Percentiles rank a stretch among this genome's conserved stretches.
Conservation (phyloP, 2,329 filamentous ascomycete species). For the Thyridium curvatum region DNA sequence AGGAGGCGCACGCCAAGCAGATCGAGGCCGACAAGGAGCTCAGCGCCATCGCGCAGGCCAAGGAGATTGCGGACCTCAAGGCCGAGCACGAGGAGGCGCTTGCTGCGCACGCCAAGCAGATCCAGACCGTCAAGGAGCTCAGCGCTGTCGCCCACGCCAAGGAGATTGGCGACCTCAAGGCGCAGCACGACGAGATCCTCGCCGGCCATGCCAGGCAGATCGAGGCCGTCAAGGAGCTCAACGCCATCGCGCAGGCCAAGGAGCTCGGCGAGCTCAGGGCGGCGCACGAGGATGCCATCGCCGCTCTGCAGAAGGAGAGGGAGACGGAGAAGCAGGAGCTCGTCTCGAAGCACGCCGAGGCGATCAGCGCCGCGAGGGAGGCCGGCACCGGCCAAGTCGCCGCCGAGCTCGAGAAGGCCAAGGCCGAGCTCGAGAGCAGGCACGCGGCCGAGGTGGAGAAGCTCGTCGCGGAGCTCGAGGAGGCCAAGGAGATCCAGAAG, state of each 20-base stretch:
- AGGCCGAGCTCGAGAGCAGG: conserved; percentile 23
- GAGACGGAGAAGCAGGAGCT: conserved; percentile 28
- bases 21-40: conserved; percentile 20
- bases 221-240: conserved; percentile 27
- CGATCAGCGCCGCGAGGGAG: conserved; percentile 16
- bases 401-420: conserved; percentile 25
- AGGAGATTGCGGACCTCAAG: conserved; percentile 44
- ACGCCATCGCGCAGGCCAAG: conserved; percentile 29
- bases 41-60: conserved; percentile 23
- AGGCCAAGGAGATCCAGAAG: conserved; percentile 21
- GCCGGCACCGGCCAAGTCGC: conserved; percentile 15
- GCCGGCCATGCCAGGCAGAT: conserved; percentile 35
- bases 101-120: conserved; percentile 32
- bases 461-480: conserved; percentile 24
- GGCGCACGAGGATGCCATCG: conserved; percentile 35
- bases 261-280: conserved; percentile 31
- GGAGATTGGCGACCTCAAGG: conserved; percentile 11
- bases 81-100: conserved; percentile 26
- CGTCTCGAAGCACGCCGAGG: conserved; percentile 22
- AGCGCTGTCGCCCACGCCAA: conserved; percentile 17
- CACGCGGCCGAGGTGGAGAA: conserved; percentile 28
- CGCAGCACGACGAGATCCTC: conserved; percentile 8
- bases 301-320: conserved; percentile 33
- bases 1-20: conserved; percentile 25
- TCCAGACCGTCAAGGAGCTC: conserved; percentile 2